These are phyloP conservation scores for Calamus simplicifolius DNA, from an alignment of 176 grass and related monocot species.

Conservation along the genomic window DNA sequence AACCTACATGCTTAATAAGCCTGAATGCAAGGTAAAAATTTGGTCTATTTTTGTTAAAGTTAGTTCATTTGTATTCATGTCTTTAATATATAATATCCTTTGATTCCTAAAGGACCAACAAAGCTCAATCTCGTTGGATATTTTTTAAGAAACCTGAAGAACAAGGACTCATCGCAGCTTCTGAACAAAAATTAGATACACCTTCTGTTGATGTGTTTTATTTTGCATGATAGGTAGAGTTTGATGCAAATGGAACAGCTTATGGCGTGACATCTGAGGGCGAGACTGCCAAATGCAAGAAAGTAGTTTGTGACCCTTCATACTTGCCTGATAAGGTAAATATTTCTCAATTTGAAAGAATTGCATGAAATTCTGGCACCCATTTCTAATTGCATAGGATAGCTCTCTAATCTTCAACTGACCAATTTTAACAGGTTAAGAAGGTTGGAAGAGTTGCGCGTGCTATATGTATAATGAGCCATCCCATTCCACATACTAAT, in stretches of 20 bases:
- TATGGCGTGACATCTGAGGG: constrained; percentile 90
- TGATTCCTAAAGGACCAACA: too few species aligned
- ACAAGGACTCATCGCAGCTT: too few species aligned
- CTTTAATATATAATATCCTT: too few species aligned
- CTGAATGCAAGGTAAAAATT: constrained; percentile 80
- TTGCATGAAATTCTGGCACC: too few species aligned
- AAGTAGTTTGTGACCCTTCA: constrained; percentile 86
- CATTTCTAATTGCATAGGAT: too few species aligned
- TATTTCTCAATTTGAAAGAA: too few species aligned
- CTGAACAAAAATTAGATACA: too few species aligned
- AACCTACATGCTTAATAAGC: constrained; percentile 98
- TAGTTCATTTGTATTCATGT: too few species aligned
- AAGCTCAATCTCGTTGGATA: too few species aligned
- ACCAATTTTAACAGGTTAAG: constrained; percentile 46
- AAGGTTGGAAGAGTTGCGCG: constrained; percentile 87
- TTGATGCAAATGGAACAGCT: constrained; percentile 71
- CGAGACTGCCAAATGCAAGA: constrained; percentile 90
- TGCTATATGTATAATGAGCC: constrained; percentile 94
- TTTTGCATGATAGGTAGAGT: constrained; percentile 56
- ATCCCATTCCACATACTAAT: constrained; percentile 79
- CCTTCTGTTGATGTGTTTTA: background rate
- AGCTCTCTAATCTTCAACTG: too few species aligned
- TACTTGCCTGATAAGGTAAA: constrained; percentile 88
- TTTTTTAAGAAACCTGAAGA: too few species aligned
- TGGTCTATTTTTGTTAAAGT: background rate